These are phyloP conservation scores for Prunus persica DNA, from an alignment of 306 rosid species.

Conservation along the genomic window DNA sequence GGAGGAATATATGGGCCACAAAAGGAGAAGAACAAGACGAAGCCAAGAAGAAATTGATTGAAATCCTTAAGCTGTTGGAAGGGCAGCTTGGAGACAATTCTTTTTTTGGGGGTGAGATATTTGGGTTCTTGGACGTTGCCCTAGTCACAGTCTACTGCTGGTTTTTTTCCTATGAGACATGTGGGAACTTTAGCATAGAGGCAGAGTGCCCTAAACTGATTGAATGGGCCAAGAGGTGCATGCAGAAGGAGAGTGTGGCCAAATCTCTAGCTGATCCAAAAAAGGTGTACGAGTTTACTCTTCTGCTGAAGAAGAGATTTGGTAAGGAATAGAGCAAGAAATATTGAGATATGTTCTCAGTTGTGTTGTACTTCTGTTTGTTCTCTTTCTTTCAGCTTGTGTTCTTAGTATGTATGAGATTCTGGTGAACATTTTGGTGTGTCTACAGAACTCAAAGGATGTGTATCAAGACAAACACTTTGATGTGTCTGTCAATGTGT, in stretches of 20 bases:
- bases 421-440: too few species aligned
- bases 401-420: too few species aligned
- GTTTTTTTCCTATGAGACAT: constrained; percentile 13
- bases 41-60: constrained; percentile 16
- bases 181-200: constrained; percentile 17
- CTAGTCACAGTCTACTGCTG: constrained; percentile 21
- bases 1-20: constrained; percentile 25
- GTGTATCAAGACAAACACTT: too few species aligned
- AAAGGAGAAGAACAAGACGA: constrained; percentile 28
- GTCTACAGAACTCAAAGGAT: too few species aligned
- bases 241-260: constrained; percentile 20
- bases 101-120: constrained; percentile 22
- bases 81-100: constrained; percentile 33
- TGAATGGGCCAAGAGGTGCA: constrained; percentile 17
- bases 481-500: too few species aligned
- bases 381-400: too few species aligned
- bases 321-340: constrained; percentile 8
- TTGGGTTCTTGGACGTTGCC: constrained; percentile 35
- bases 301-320: constrained; percentile 1
- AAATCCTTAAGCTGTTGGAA: constrained; percentile 12
- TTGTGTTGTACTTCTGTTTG: too few species aligned
- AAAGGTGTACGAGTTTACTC: constrained; percentile 23
- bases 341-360: background rate
- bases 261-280: constrained; percentile 25
- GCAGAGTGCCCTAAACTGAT: constrained; percentile 13